Conservation (phyloP, 306 rosid genomes). For the Pachyrhizus erosus region DNA sequence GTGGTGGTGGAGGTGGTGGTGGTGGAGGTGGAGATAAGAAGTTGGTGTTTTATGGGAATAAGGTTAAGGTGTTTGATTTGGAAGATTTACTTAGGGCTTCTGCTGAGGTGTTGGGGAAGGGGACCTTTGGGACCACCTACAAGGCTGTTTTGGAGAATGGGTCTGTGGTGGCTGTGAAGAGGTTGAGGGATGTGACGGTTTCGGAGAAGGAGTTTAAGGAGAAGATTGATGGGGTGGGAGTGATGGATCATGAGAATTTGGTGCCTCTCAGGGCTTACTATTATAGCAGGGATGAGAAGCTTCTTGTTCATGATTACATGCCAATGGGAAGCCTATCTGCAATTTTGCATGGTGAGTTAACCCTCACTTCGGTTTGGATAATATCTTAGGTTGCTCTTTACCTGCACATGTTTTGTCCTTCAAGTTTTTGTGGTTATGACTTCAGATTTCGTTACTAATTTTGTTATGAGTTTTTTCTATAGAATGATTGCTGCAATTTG, state of each 20-base stretch:
- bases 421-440: not conserved
- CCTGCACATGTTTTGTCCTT: not conserved
- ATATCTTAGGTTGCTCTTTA: conserved; percentile 17
- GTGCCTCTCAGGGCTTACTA: conserved; percentile 78
- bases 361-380: not conserved
- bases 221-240: conserved; percentile 65
- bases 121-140: conserved; percentile 71
- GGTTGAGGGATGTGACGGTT: conserved; percentile 65
- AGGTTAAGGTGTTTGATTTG: conserved; percentile 59
- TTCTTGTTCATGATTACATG: conserved; percentile 78
- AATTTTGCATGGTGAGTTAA: conserved; percentile 65
- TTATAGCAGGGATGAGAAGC: conserved; percentile 71
- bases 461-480: not conserved
- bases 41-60: conserved; percentile 61
- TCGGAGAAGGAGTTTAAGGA: conserved; percentile 68
- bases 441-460: conserved; percentile 28
- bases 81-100: conserved; percentile 82
- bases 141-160: conserved; percentile 72
- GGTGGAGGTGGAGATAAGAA: conserved; percentile 50
- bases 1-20: conserved; percentile 29
- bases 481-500: conserved; percentile 20
- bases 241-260: conserved; percentile 69
- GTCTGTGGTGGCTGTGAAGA: conserved; percentile 67
- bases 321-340: conserved; percentile 78
- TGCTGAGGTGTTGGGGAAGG: conserved; percentile 79